phyloP scores from a whole-genome alignment of 1,139 yeast genomes.

The Hanseniaspora gamundiae region DNA sequence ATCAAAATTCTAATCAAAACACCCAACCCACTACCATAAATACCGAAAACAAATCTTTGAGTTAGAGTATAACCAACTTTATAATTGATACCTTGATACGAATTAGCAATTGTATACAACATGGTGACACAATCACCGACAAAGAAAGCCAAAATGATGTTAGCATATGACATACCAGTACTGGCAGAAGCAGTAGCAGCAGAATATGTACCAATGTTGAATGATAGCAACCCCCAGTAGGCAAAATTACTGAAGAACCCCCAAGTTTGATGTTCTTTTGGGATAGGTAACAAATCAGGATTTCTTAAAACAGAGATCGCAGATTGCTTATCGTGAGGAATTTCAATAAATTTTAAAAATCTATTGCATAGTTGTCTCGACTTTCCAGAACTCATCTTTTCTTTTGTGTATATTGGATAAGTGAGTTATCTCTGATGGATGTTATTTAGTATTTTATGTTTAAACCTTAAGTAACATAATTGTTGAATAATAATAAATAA shows the following conservation, averaged over 20 bases:
- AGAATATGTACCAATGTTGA: slow-evolving; percentile 32
- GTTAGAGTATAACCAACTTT: slow-evolving; percentile 36
- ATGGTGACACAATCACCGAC: slow-evolving; percentile 33
- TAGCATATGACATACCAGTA: slow-evolving; percentile 30
- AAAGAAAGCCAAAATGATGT: slow-evolving; percentile 30
- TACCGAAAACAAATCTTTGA: slow-evolving; percentile 36
- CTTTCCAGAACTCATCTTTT: slow-evolving; percentile 7
- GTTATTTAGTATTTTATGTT: no score
- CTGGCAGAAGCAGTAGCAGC: slow-evolving; percentile 30
- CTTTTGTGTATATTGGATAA: no score
- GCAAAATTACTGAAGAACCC: slow-evolving; percentile 31
- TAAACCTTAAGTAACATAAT: no score
- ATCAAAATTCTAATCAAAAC: slow-evolving; percentile 31
- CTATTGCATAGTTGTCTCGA: slow-evolving; percentile 17
- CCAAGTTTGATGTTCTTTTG: slow-evolving; percentile 27
- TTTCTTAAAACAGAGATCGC: slow-evolving; percentile 24
- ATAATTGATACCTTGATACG: slow-evolving; percentile 34
- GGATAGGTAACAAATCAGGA: slow-evolving; percentile 30
- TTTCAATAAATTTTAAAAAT: slow-evolving; percentile 17
- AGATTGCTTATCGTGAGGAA: slow-evolving; percentile 24
- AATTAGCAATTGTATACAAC: slow-evolving; percentile 29
- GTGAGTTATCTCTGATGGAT: no score
- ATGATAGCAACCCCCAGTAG: slow-evolving; percentile 32
- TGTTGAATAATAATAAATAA: background rate
- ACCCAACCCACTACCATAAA: slow-evolving; percentile 32